phyloP scores from a whole-genome alignment of 441 rosid species.

The Arabidopsis lyrata region DNA sequence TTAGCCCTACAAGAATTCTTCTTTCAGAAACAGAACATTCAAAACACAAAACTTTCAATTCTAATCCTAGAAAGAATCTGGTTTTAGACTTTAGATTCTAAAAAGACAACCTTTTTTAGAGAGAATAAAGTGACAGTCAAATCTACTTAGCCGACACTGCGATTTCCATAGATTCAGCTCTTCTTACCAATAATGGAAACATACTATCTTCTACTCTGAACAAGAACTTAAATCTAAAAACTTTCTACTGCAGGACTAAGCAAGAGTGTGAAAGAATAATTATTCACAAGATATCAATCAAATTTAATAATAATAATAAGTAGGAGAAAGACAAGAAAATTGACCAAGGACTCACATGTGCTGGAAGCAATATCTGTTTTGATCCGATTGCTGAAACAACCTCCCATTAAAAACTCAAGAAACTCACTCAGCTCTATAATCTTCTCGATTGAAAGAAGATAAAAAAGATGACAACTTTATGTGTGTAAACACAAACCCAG shows the following conservation, averaged over 20 bases:
- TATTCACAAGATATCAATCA: not conserved
- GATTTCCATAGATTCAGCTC: constrained; percentile 8
- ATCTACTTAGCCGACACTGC: constrained; percentile 35
- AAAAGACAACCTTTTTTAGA: constrained; percentile 23
- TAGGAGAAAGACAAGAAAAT: constrained; percentile 10
- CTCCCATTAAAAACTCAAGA: constrained; percentile 59
- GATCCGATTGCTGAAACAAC: constrained; percentile 76
- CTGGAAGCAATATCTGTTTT: constrained; percentile 60
- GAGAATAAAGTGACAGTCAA: constrained; percentile 9
- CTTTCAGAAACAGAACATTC: constrained; percentile 10
- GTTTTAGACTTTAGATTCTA: not conserved
- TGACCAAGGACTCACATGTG: constrained; percentile 51
- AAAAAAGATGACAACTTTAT: constrained; percentile 23
- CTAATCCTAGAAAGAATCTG: not conserved
- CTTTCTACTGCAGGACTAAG: constrained; percentile 11
- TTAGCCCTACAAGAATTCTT: constrained; percentile 54
- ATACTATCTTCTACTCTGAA: constrained; percentile 3
- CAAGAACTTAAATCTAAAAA: constrained; percentile 10
- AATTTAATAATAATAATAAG: constrained; percentile 5
- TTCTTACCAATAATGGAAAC: constrained; percentile 36
- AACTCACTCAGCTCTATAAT: constrained; percentile 31
- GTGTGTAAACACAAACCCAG: constrained; percentile 39
- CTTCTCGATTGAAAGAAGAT: not conserved
- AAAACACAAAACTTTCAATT: constrained; percentile 13
- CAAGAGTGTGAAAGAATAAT: constrained; percentile 25